phyloP scores from a whole-genome alignment of 352 stramenopile species.

The Phytopythium sindhum region DNA sequence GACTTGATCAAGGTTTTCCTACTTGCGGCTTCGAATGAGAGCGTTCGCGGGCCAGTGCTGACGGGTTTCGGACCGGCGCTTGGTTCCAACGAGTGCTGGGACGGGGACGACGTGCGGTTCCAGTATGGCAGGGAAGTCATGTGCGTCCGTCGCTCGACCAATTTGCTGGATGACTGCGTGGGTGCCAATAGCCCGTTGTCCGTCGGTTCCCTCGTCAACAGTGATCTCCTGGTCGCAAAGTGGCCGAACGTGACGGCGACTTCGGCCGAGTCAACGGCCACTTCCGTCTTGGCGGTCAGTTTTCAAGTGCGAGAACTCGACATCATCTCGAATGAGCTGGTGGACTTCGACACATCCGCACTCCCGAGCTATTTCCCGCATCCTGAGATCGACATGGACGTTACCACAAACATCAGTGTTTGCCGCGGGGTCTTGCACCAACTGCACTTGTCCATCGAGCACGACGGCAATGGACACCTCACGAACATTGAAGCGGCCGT shows the following conservation, averaged over 20 bases:
- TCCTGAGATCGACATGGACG: slow-evolving; percentile 9
- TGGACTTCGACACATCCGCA: slow-evolving; percentile 8
- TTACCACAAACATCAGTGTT: slow-evolving; percentile 1
- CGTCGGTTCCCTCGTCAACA: slow-evolving; percentile 9
- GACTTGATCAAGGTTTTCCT: slow-evolving; percentile 33
- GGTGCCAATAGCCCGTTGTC: slow-evolving; percentile 10
- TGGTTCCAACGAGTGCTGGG: slow-evolving; percentile 26
- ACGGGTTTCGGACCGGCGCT: slow-evolving; percentile 13
- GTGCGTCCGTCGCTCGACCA: slow-evolving; percentile 13
- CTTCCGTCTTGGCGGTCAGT: slow-evolving; percentile 10
- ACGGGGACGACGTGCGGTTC: slow-evolving; percentile 24
- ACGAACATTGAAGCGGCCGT: slow-evolving; percentile 16
- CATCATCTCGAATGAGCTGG: background rate
- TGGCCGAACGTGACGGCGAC: slow-evolving; percentile 13
- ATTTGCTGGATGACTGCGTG: slow-evolving; percentile 15
- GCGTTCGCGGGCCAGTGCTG: slow-evolving; percentile 17
- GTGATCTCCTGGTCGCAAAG: slow-evolving; percentile 20
- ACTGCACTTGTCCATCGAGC: slow-evolving; percentile 24
- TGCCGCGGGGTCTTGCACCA: slow-evolving; percentile 23
- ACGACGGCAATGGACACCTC: slow-evolving; percentile 28
- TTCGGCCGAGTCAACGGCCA: background rate
- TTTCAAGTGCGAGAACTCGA: slow-evolving; percentile 15
- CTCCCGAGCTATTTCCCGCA: slow-evolving; percentile 24
- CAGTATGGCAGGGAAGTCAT: slow-evolving; percentile 4
- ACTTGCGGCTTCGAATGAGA: slow-evolving; percentile 3